These are phyloP conservation scores for Podospora fimiseda DNA, from an alignment of 495 filamentous ascomycete species.

Conservation along the genomic window DNA sequence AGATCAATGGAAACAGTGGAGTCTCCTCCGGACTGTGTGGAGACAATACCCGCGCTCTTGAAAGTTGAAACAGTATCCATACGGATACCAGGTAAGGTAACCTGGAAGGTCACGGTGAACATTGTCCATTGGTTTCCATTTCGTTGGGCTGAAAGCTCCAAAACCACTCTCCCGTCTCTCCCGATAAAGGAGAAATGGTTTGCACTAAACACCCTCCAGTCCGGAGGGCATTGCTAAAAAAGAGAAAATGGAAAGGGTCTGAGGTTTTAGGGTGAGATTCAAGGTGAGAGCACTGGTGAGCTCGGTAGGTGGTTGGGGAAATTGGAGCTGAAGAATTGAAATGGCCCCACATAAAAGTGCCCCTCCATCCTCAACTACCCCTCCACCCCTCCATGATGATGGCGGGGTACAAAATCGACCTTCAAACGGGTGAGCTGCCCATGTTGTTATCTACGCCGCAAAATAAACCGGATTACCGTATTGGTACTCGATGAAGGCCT, in stretches of 20 bases:
- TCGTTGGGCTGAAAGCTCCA: too few relatives aligned
- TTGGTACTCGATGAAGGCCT: too few relatives aligned
- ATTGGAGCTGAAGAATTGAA: not conserved
- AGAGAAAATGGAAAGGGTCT: not conserved
- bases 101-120: too few relatives aligned
- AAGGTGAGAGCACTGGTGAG: not conserved
- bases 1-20: not conserved
- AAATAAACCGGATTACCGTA: not conserved
- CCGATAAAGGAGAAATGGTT: too few relatives aligned
- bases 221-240: not conserved
- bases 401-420: not conserved
- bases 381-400: not conserved
- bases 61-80: not conserved
- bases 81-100: too few relatives aligned
- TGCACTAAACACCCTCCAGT: too few relatives aligned
- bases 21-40: not conserved
- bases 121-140: too few relatives aligned
- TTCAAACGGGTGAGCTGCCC: not conserved
- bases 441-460: not conserved
- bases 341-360: not conserved
- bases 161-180: too few relatives aligned
- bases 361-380: conserved; percentile 1
- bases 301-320: conserved; percentile 1
- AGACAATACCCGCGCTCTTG: not conserved
- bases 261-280: too few relatives aligned